phyloP scores from a whole-genome alignment of 2,329 filamentous ascomycete species.

The Aspergillus proliferans region DNA sequence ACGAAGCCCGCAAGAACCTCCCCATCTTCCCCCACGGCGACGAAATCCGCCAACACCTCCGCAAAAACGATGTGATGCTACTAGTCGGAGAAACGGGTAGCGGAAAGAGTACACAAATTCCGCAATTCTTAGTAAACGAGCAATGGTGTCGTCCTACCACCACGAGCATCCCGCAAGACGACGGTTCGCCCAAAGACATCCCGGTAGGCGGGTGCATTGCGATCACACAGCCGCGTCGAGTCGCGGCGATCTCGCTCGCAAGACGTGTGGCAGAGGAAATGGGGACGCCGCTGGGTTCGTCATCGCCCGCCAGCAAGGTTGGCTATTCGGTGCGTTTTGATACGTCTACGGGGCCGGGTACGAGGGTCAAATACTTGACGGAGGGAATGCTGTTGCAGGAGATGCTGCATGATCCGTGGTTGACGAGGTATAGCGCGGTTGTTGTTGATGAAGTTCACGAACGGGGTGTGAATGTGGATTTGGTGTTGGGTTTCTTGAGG shows the following conservation, averaged over 20 bases:
- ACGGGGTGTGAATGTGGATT: slow-evolving; percentile 86
- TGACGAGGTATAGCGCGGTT: slow-evolving; percentile 80
- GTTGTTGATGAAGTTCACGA: slow-evolving; percentile 97
- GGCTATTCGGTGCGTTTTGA: slow-evolving; percentile 96
- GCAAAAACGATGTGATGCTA: slow-evolving; percentile 67
- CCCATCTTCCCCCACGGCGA: slow-evolving; percentile 73
- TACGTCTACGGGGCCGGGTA: slow-evolving; percentile 72
- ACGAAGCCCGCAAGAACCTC: slow-evolving; percentile 56
- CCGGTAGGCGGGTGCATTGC: slow-evolving; percentile 74
- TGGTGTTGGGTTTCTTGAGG: slow-evolving; percentile 81
- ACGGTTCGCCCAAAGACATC: slow-evolving; percentile 35
- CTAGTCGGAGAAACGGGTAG: slow-evolving; percentile 92
- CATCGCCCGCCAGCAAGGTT: slow-evolving; percentile 58
- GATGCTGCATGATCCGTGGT: slow-evolving; percentile 73
- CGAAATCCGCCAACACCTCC: slow-evolving; percentile 61
- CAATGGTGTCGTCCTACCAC: slow-evolving; percentile 66
- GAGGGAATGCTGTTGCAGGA: slow-evolving; percentile 96
- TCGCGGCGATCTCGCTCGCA: slow-evolving; percentile 87
- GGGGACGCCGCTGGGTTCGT: slow-evolving; percentile 57
- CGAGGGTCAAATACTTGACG: slow-evolving; percentile 85
- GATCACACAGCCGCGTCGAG: slow-evolving; percentile 87
- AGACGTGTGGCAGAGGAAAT: slow-evolving; percentile 81
- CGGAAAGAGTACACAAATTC: slow-evolving; percentile 93
- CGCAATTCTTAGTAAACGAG: slow-evolving; percentile 77
- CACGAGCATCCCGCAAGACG: slow-evolving; percentile 40